Evolutionary conservation across 2,329 filamentous ascomycete genomes (phyloP).

Genomic region (Parafenestella ontariensis): DNA sequence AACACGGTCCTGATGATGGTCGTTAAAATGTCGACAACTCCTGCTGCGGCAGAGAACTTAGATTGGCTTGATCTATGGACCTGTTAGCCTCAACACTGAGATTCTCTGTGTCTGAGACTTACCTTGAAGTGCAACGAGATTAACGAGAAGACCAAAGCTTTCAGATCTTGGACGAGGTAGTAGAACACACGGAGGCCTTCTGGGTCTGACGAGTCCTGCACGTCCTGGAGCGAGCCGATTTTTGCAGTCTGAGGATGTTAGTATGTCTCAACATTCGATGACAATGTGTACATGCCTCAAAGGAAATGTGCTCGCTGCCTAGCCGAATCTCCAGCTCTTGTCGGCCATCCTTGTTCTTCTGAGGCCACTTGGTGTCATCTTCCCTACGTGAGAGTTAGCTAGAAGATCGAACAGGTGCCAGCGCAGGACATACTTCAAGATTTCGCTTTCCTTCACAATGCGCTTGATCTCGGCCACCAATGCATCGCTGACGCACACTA

Average conservation of each 20-base stretch:
- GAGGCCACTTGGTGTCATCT: slow-evolving; percentile 97
- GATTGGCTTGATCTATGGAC: slow-evolving; percentile 72
- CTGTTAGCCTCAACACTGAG: slow-evolving; percentile 8
- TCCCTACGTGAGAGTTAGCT: slow-evolving; percentile 66
- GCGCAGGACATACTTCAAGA: slow-evolving; percentile 76
- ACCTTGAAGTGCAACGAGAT: slow-evolving; percentile 98
- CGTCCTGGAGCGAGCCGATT: slow-evolving; percentile 95
- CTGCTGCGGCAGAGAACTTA: slow-evolving; percentile 44
- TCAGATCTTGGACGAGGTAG: slow-evolving; percentile 96
- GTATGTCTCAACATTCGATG: background rate
- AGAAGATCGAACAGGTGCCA: background rate
- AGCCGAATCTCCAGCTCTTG: slow-evolving; percentile 95
- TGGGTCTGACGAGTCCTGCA: slow-evolving; percentile 93
- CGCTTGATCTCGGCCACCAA: slow-evolving; percentile 94
- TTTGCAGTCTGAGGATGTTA: slow-evolving; percentile 79
- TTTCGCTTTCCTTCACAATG: slow-evolving; percentile 96
- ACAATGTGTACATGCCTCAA: slow-evolving; percentile 71
- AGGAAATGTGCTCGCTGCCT: slow-evolving; percentile 95
- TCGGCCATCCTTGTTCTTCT: slow-evolving; percentile 98
- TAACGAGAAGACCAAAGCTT: slow-evolving; percentile 93
- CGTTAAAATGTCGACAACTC: background rate
- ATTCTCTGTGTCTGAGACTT: slow-evolving; percentile 2
- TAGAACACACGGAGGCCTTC: slow-evolving; percentile 98
- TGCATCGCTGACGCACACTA: slow-evolving; percentile 90
- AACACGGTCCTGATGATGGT: slow-evolving; percentile 11